Base-by-base conservation (phyloP, 1,139 yeast species). In the Diutina rugosa region DNA sequence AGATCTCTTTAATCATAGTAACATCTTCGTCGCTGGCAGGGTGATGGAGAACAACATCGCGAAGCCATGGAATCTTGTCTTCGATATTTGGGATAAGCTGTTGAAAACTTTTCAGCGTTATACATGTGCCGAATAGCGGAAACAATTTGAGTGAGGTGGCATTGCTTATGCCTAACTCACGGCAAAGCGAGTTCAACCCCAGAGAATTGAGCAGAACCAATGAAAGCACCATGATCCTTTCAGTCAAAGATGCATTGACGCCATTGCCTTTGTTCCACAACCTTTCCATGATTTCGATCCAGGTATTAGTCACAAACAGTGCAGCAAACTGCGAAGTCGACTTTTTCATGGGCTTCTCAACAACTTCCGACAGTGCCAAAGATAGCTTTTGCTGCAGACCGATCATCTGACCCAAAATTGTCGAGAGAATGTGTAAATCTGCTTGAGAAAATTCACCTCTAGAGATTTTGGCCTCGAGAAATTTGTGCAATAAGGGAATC, bases 221-320 rank as follows among this genome's bases (percentile, higher is more conserved):
- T 0, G 86, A 77, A 1, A 85, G 62, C 1, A 83, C 63, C 74
- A 79, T 80, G 4, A 84, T 64, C 45, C 81, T 73, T 61, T 76
- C 76, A 16, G 81, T 72, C 0, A 63, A 60, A 7, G 71, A 67
- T 0, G 83, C 73, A 62, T 80, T 77, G 7, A 78, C 66, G 54
- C 87, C 81, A 29, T 70, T 71, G 3, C 89, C 90, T 56, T 76
- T 77, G 8, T 77, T 76, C 67, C 80, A 85, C 56, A 81, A 65
- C 46, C 71, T 71, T 62, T 86, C 91, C 55, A 86, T 64, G 16
- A 69, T 66, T 59, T 81, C 84, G 21, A 84, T 69, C 90, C 90
- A 85, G 14, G 73, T 68, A 1, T 68, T 63, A 26, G 72, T 72
- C 0, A 84, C 81, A 65, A 85, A 86, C 46, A 63, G 66, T 57